Evolutionary conservation across 2,329 filamentous ascomycete genomes (phyloP).

Genomic region (Akanthomyces uredinophilus): DNA sequence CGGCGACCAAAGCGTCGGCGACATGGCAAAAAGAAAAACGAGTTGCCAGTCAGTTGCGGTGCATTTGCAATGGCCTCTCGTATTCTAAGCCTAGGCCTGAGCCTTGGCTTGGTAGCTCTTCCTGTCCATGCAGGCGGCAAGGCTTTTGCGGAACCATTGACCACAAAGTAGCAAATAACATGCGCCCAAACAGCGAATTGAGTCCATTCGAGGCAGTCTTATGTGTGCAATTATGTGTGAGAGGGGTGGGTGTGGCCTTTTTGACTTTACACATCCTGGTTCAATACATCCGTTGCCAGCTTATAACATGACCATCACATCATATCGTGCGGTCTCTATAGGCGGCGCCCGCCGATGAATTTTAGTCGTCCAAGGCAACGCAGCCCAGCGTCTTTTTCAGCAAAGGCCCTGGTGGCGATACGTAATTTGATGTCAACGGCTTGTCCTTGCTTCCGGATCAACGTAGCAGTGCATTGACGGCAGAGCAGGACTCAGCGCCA

Average conservation of each 20-base stretch:
- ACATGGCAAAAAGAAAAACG: not conserved
- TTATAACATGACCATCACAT: not conserved
- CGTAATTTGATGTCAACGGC: not conserved
- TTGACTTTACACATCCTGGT: conserved; percentile 4
- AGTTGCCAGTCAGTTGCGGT: not conserved
- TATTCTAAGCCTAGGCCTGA: not conserved
- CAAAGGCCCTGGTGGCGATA: not conserved
- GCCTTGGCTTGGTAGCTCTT: not conserved
- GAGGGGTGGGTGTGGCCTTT: not conserved
- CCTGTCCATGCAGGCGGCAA: not conserved
- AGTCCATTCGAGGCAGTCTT: not conserved
- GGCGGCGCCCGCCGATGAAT: not conserved
- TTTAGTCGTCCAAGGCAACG: not conserved
- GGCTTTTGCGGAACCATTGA: not conserved
- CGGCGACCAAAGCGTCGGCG: not conserved
- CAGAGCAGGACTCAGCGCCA: not conserved
- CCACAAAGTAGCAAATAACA: not conserved
- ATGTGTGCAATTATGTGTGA: not conserved
- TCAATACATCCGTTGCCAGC: not conserved
- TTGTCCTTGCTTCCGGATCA: not conserved
- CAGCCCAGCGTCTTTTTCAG: not conserved
- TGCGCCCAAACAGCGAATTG: not conserved
- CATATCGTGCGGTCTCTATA: not conserved
- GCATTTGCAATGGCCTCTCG: not conserved
- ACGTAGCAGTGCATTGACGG: not conserved